Evolutionary conservation across 768 basidiomycete species (phyloP), one percentile per base, ranked within the genome.

Genomic region (Tricholoma sp.): DNA sequence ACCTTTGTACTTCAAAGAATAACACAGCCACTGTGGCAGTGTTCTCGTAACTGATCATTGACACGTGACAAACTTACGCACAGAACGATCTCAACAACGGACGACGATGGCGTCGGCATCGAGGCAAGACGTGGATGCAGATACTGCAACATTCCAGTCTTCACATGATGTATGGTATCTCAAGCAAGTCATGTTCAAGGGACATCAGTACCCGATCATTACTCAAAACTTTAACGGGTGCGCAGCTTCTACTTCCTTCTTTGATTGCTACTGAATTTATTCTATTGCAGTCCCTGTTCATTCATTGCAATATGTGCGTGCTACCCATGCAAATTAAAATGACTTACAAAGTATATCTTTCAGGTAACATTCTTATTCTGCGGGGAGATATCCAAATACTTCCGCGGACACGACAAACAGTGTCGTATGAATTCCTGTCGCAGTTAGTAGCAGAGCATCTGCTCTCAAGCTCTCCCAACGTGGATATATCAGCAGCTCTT

Each of bases 351-450:
- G 1, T 31, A 36, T 52, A 28, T 51, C 6, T 51, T 17, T 48
- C 65, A 89, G 91, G 91, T 72, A 97, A 97, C 66, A 90, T 94
- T 51, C 80, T 96, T 31, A 85, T 96, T 58, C 76, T 97, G 2
- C 83, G 93, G n/a, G 88, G 85, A 51, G 79, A 89, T 61, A 91
- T 96, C 59, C 70, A 80, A 52, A 85, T 97, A 59, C 76, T 79
- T 33, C 90, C 91, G 0, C 75, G 67, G 18, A 76, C 81, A 49
- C 86, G 90, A 28, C 76, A 70, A 32, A 83, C 80, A 17, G 92
- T 91, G 20, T 88, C 89, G 13, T 97, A 95, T 70, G 88, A 91
- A 57, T 85, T 88, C 57, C 82, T 97, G 18, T 85, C 93, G 4
- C 84, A 89, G 60, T 78, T 94, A 51, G 80, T 97, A 18, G 94